These are phyloP conservation scores for Boletus pseudopeckii DNA, from an alignment of 768 basidiomycete species.

Conservation along the genomic window DNA sequence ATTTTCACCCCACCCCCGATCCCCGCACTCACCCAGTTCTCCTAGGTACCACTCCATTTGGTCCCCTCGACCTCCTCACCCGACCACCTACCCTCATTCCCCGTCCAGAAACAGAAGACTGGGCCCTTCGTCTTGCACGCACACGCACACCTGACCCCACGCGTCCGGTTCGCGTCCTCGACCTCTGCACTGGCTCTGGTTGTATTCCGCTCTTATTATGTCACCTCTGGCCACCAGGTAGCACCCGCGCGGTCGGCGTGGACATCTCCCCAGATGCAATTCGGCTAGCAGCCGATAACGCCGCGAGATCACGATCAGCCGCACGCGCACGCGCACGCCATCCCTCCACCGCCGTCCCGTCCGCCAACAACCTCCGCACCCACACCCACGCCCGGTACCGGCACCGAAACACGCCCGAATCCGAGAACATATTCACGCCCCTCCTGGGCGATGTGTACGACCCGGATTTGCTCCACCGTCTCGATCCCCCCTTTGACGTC, in stretches of 20 bases:
- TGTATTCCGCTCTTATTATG: slow-evolving; percentile 88
- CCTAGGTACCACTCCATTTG: slow-evolving; percentile 81
- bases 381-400: background rate
- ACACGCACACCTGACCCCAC: slow-evolving; percentile 31
- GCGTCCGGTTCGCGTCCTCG: slow-evolving; percentile 52
- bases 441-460: slow-evolving; percentile 46
- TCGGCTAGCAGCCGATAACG: slow-evolving; percentile 46
- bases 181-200: slow-evolving; percentile 91
- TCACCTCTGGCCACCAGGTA: slow-evolving; percentile 56
- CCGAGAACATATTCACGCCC: slow-evolving; percentile 32
- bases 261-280: slow-evolving; percentile 67
- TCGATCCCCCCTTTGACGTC: slow-evolving; percentile 60
- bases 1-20: background rate
- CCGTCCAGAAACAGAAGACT: slow-evolving; percentile 90
- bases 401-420: background rate
- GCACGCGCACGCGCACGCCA: slow-evolving; percentile 6
- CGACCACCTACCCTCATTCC: slow-evolving; percentile 88
- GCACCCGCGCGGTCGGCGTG: slow-evolving; percentile 55
- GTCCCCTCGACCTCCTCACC: slow-evolving; percentile 68
- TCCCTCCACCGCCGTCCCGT: background rate
- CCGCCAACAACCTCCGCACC: background rate
- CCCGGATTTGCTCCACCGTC: slow-evolving; percentile 16
- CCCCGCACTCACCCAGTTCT: background rate
- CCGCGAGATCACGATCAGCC: slow-evolving; percentile 13
- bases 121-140: slow-evolving; percentile 61